Conservation (phyloP, 345 rosid genomes). For the Gynandropsis gynandra region DNA sequence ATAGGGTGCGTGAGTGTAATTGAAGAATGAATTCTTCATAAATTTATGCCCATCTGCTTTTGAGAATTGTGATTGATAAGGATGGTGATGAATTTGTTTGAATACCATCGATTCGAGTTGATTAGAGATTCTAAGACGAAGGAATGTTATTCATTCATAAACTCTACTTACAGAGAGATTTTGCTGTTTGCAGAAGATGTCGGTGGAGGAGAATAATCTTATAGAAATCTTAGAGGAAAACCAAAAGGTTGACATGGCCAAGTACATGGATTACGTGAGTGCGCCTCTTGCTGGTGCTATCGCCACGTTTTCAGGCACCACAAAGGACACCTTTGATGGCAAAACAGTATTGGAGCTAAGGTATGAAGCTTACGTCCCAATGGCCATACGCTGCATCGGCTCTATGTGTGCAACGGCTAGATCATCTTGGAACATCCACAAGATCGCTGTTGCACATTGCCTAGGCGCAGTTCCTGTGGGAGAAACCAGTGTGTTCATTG, state of each 20-base stretch:
- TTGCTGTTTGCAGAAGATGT: slow-evolving; percentile 35
- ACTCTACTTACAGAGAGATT: too few species aligned
- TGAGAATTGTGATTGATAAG: too few species aligned
- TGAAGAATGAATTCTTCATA: too few species aligned
- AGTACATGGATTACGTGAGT: slow-evolving; percentile 50
- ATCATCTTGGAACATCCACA: slow-evolving; percentile 62
- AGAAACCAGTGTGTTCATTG: slow-evolving; percentile 76
- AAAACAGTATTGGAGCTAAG: slow-evolving; percentile 69
- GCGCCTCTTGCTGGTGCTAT: slow-evolving; percentile 68
- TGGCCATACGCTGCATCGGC: slow-evolving; percentile 62
- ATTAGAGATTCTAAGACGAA: slow-evolving; percentile 6
- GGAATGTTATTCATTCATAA: background rate
- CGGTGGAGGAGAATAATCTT: slow-evolving; percentile 44
- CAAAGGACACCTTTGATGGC: slow-evolving; percentile 69
- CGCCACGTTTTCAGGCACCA: slow-evolving; percentile 71
- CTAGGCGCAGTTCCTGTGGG: slow-evolving; percentile 83
- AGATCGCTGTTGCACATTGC: slow-evolving; percentile 68
- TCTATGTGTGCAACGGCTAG: slow-evolving; percentile 56
- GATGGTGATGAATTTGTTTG: too few species aligned
- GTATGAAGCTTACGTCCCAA: slow-evolving; percentile 83
- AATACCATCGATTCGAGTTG: too few species aligned
- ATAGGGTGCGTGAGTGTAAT: too few species aligned
- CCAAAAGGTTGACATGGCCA: slow-evolving; percentile 43
- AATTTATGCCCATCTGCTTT: too few species aligned
- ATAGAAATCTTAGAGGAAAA: slow-evolving; percentile 63